These are phyloP conservation scores for Yarrowia keelungensis DNA, from an alignment of 805 yeast genomes.

Conservation along the genomic window DNA sequence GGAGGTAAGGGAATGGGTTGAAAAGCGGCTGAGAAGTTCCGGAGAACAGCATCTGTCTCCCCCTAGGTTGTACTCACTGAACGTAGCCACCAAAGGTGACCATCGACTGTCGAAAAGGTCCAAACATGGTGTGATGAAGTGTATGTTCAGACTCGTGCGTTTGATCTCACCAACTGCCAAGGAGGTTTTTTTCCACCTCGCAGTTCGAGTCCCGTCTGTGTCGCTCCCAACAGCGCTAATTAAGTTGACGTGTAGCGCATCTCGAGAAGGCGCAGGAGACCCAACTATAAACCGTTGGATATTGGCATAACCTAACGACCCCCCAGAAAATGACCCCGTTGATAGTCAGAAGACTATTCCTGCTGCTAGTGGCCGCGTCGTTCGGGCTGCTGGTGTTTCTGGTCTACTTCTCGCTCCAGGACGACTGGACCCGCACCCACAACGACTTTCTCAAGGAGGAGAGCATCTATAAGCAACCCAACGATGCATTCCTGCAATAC, in stretches of 20 bases:
- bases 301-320: not conserved
- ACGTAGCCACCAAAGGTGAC: conserved; percentile 73
- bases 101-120: conserved; percentile 70
- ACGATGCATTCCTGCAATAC: conserved; percentile 11
- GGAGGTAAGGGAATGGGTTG: not conserved
- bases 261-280: too few species aligned
- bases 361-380: conserved; percentile 12
- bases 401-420: conserved; percentile 24
- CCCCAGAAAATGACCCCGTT: conserved; percentile 4
- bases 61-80: conserved; percentile 56
- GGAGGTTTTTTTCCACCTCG: conserved; percentile 4
- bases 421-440: conserved; percentile 25
- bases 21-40: too few species aligned
- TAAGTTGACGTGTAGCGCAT: not conserved
- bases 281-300: not conserved
- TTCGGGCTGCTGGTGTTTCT: conserved; percentile 9
- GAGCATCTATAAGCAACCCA: conserved; percentile 29
- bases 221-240: too few species aligned
- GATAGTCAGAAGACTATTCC: conserved; percentile 30
- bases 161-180: conserved; percentile 4
- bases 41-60: not conserved
- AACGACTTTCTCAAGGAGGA: conserved; percentile 19
- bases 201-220: conserved; percentile 6
- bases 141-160: not conserved
- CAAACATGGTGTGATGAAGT: conserved; percentile 58